Conservation (phyloP, 148 eudicot species). For the Vaccinium macrocarpon region DNA sequence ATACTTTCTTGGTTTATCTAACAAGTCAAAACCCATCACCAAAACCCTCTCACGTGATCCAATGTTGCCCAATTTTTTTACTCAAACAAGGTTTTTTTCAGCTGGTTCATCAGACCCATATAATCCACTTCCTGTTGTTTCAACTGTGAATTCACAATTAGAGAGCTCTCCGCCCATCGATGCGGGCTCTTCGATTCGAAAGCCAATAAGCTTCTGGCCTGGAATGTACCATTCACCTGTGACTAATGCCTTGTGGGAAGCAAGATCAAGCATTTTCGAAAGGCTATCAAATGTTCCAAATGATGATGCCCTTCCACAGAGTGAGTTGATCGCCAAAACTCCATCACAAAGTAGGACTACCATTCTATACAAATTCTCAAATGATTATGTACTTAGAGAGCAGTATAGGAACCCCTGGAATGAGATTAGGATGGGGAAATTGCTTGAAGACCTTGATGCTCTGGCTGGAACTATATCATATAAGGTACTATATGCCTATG, state of each 20-base stretch:
- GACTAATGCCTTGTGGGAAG: slow-evolving; percentile 92
- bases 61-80: slow-evolving; percentile 3
- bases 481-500: slow-evolving; percentile 40
- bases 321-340: slow-evolving; percentile 44
- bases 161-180: slow-evolving; percentile 47
- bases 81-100: slow-evolving; percentile 27
- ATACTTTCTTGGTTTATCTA: slow-evolving; percentile 12
- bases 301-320: slow-evolving; percentile 24
- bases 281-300: slow-evolving; percentile 19
- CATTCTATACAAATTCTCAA: slow-evolving; percentile 57
- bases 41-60: slow-evolving; percentile 4
- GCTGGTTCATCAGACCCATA: slow-evolving; percentile 13
- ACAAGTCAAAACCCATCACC: slow-evolving; percentile 19
- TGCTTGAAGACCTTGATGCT: slow-evolving; percentile 96
- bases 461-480: slow-evolving; percentile 88
- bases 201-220: slow-evolving; percentile 83
- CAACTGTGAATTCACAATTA: slow-evolving; percentile 16
- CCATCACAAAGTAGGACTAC: slow-evolving; percentile 71
- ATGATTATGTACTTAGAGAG: slow-evolving; percentile 71
- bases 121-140: slow-evolving; percentile 7
- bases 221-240: slow-evolving; percentile 93
- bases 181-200: slow-evolving; percentile 70
- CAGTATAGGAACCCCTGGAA: slow-evolving; percentile 95
- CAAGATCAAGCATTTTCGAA: slow-evolving; percentile 62
- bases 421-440: slow-evolving; percentile 75